These are phyloP conservation scores for Triticum timopheevii DNA, from an alignment of 176 grass and related monocot genomes.

Conservation along the genomic window DNA sequence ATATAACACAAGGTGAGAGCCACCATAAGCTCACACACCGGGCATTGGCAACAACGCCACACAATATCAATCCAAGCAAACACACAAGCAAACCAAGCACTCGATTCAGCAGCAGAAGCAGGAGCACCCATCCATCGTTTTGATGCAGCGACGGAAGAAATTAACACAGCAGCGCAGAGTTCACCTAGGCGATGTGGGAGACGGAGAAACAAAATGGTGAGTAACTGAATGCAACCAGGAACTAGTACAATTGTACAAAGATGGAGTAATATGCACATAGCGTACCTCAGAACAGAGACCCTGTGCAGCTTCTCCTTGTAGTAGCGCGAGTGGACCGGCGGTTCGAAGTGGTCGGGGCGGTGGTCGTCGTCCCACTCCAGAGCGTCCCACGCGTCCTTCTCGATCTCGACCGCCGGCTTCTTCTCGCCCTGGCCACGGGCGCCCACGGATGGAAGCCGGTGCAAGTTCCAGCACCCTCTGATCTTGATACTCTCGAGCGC, in stretches of 20 bases:
- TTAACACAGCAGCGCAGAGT: background rate
- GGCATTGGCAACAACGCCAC: background rate
- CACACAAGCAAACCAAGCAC: background rate
- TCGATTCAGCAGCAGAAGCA: background rate
- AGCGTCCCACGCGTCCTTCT: constrained; percentile 15
- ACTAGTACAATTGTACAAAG: background rate
- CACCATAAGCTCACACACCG: background rate
- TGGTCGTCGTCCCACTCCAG: constrained; percentile 13
- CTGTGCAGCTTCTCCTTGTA: constrained; percentile 12
- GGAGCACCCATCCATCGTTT: background rate
- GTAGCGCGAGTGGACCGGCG: background rate
- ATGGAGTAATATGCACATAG: background rate
- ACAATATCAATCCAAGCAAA: background rate
- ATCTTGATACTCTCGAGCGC: background rate
- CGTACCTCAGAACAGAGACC: constrained; percentile 10
- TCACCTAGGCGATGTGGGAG: background rate
- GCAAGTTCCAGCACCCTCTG: constrained; percentile 18
- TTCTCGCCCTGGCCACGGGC: background rate
- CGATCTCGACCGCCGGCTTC: background rate
- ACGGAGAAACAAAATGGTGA: background rate
- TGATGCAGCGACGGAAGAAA: background rate
- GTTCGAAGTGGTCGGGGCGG: background rate
- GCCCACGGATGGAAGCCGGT: background rate
- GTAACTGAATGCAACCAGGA: background rate
- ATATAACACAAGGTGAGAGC: background rate